Base-by-base conservation (phyloP, 1,139 yeast species). In the Torulaspora globosa region DNA sequence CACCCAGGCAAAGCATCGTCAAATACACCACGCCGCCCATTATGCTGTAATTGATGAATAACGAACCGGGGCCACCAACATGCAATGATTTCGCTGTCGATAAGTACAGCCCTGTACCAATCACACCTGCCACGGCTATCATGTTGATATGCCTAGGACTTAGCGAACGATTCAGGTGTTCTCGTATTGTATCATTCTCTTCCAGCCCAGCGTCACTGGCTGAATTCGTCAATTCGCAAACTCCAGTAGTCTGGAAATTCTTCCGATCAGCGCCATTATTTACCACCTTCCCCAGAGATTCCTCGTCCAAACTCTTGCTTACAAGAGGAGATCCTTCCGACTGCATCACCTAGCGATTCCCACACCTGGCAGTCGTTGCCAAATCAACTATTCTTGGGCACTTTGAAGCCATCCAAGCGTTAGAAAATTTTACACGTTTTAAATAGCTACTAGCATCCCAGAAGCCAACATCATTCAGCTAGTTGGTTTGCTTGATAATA, bases 101-200 rank as follows among this genome's bases (percentile, higher is more conserved):
- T 41, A 82, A 68, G 51, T 75, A 75, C 35, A 82, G 66, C 8
- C 87, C 88, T 2, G 83, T 79, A 12, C 88, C 87, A 43, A 80
- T 79, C 46, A 78, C 76, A 8, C 86, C 86, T 2, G 83, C 85
- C 47, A 80, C 70, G 32, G 84, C 76, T 62, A 80, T 78, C 84
- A 80, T 77, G 50, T 75, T 76, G 43, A 80, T 70, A 50, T 77
- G 80, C 39, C 84, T 67, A 1, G 77, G 72, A n/a, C 72, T 63
- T 51, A 78, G 64, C 24, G 75, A 66, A 56, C 84, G 55, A 23
- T 52, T 56, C 27, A 69, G 42, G 31, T 50, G 44, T 34, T 56
- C 62, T 16, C 60, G 37, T n/a, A 42, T 39, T 12, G 5, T 39
- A 18, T 15, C 46, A 36, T 41, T 34, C 11, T 21, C 46, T 31